phyloP scores from a whole-genome alignment of 129 eudicot species.

The Flaveria ramosissima region DNA sequence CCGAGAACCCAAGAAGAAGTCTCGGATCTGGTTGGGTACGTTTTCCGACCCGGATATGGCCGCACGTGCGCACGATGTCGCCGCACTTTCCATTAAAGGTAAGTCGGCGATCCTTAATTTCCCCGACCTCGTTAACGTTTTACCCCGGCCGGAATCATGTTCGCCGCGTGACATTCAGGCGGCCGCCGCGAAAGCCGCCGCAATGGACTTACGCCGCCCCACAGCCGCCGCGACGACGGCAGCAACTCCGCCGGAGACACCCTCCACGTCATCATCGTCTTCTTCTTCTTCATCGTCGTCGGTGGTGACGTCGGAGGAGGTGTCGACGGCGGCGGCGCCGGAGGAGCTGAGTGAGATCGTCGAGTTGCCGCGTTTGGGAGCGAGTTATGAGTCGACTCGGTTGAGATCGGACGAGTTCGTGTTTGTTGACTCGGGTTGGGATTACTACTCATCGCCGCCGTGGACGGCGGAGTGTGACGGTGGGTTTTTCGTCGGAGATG shows the following conservation, averaged over 20 bases:
- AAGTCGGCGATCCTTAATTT: slow-evolving; percentile 71
- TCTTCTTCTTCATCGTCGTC: not conserved
- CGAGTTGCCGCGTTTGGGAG: slow-evolving; percentile 63
- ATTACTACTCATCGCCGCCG: slow-evolving; percentile 31
- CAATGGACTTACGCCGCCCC: slow-evolving; percentile 44
- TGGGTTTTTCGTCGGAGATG: slow-evolving; percentile 20
- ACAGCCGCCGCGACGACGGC: not conserved
- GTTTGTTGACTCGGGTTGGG: slow-evolving; percentile 44
- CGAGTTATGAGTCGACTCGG: slow-evolving; percentile 56
- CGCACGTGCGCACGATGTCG: slow-evolving; percentile 93
- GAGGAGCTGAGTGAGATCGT: slow-evolving; percentile 66
- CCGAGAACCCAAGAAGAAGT: slow-evolving; percentile 81
- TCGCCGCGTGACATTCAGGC: slow-evolving; percentile 79
- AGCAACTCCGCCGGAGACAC: not conserved
- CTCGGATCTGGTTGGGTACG: slow-evolving; percentile 95
- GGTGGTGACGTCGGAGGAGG: slow-evolving; percentile 3
- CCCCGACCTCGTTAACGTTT: slow-evolving; percentile 54
- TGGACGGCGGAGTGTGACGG: slow-evolving; percentile 42
- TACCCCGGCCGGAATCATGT: slow-evolving; percentile 71
- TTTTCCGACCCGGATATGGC: slow-evolving; percentile 88
- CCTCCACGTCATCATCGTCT: slow-evolving; percentile 10
- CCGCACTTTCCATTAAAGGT: slow-evolving; percentile 71
- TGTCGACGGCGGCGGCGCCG: slow-evolving; percentile 4
- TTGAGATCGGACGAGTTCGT: slow-evolving; percentile 41
- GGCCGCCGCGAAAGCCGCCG: slow-evolving; percentile 78